Evolutionary conservation across 2,329 filamentous ascomycete genomes (phyloP), one percentile per base, ranked within the genome.

Genomic region (Tolypocladium ophioglossoides): DNA sequence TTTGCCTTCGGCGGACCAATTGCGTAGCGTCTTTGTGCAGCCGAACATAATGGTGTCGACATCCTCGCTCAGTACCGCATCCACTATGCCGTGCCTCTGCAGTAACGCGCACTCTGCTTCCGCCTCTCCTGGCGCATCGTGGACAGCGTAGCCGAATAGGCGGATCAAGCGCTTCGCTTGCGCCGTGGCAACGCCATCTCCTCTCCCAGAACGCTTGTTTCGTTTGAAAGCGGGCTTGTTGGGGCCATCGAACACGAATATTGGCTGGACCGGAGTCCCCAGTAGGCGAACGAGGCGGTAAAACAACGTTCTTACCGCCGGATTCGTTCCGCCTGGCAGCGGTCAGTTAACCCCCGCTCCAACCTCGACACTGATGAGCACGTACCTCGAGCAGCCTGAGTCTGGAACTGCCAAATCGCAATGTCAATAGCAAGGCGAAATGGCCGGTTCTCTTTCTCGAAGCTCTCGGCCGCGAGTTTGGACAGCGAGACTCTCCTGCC

Each of bases 21-120:
- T 92, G 51, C 90, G 80, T 44, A 96, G 72, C 0, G 87, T 92
- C 39, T 83, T 72, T 0, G 81, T 84, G 58, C 90, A 94, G 1
- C 94, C 94, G 72, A 97, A 97, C 92, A 97, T 97, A 63, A 97
- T 81, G 2, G 92, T 94, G 67, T 99, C 94, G 46, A 96, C 91
- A 74, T 99, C 94, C 68, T 99, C 91, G 68, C 89, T 96, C 62
- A 99, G 76, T 1, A 97, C 94, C 0, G 89, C 92, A 68, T 99
- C 94, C 1, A 96, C 91, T 10, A 96, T 75, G 0, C 90, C 91
- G 48, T 85, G 79, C 56, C 79, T 78, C 65, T 99, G 91, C 3
- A 99, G 71, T 18, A 94, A 72, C 0, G 94, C 94, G 61, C 94
- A 99, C 71, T 99, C 94, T 1, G 94, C 94, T 68, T 99, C 94